These are phyloP conservation scores for Skeletonema costatum DNA, from an alignment of 108 stramenopile genomes.

Conservation along the genomic window DNA sequence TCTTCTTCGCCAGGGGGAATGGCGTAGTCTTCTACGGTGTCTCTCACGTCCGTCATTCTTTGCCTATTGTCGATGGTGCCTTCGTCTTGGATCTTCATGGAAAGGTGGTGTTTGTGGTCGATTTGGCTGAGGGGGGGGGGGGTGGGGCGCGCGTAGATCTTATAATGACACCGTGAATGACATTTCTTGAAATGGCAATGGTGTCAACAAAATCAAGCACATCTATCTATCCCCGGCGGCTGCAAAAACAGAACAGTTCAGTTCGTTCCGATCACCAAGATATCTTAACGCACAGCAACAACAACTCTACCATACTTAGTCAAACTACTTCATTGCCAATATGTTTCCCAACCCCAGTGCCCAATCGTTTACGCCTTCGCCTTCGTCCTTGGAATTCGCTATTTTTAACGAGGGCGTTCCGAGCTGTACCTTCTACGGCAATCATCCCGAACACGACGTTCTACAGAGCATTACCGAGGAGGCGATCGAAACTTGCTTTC, in stretches of 20 bases:
- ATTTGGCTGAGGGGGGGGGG: too few relatives aligned
- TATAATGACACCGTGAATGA: background rate
- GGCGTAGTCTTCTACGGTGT: background rate
- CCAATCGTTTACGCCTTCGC: conserved; percentile 29
- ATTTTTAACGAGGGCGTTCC: conserved; percentile 48
- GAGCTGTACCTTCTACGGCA: conserved; percentile 23
- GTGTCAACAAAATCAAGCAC: background rate
- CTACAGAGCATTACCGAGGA: conserved; percentile 39
- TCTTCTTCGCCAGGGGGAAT: background rate
- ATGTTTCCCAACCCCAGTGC: conserved; percentile 37
- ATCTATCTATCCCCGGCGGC: too few relatives aligned
- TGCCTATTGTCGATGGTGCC: background rate
- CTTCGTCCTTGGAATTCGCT: conserved; percentile 28
- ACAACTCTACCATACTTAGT: background rate
- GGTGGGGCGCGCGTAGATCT: background rate
- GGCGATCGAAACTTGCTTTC: conserved; percentile 37
- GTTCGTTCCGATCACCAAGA: background rate
- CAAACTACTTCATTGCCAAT: background rate
- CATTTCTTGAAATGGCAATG: background rate
- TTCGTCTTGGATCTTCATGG: background rate
- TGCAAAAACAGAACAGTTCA: background rate
- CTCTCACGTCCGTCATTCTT: background rate
- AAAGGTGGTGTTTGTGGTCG: background rate
- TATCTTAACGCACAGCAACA: background rate
- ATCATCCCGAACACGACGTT: conserved; percentile 46